phyloP scores from a whole-genome alignment of 2,329 filamentous ascomycete species.

The Cordyceps militaris region DNA sequence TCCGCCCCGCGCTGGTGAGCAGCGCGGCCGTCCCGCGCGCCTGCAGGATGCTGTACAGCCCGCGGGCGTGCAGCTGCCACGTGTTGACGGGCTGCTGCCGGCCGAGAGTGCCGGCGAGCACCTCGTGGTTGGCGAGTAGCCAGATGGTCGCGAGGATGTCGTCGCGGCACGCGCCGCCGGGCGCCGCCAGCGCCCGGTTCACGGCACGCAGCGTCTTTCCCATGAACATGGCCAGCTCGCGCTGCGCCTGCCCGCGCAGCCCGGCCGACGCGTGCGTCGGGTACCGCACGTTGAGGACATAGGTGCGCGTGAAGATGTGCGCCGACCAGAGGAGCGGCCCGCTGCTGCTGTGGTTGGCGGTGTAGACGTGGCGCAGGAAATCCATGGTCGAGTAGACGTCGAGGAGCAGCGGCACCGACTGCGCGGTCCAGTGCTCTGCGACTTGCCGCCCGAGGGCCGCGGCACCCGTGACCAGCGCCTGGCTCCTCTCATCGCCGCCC shows the following conservation, averaged over 20 bases:
- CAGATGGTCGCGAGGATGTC: slow-evolving; percentile 34
- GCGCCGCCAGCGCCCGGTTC: slow-evolving; percentile 28
- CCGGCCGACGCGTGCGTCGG: slow-evolving; percentile 24
- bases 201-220: slow-evolving; percentile 32
- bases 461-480: background rate
- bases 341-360: slow-evolving; percentile 16
- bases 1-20: slow-evolving; percentile 20
- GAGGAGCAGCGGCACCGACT: slow-evolving; percentile 33
- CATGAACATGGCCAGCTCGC: slow-evolving; percentile 29
- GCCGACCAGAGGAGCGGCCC: slow-evolving; percentile 33
- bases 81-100: slow-evolving; percentile 21
- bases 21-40: slow-evolving; percentile 25
- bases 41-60: slow-evolving; percentile 31
- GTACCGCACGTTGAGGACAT: slow-evolving; percentile 30
- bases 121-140: slow-evolving; percentile 35
- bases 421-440: slow-evolving; percentile 31
- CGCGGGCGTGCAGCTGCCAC: slow-evolving; percentile 32
- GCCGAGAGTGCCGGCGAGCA: slow-evolving; percentile 31
- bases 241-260: slow-evolving; percentile 21
- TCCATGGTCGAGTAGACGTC: slow-evolving; percentile 30
- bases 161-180: slow-evolving; percentile 24
- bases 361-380: slow-evolving; percentile 28
- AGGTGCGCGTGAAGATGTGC: slow-evolving; percentile 34
- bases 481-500: background rate
- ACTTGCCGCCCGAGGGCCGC: slow-evolving; percentile 16